Evolutionary conservation across 495 filamentous ascomycete genomes (phyloP), one percentile per base, ranked within the genome.

Genomic region (Massariosphaeria phaeospora): DNA sequence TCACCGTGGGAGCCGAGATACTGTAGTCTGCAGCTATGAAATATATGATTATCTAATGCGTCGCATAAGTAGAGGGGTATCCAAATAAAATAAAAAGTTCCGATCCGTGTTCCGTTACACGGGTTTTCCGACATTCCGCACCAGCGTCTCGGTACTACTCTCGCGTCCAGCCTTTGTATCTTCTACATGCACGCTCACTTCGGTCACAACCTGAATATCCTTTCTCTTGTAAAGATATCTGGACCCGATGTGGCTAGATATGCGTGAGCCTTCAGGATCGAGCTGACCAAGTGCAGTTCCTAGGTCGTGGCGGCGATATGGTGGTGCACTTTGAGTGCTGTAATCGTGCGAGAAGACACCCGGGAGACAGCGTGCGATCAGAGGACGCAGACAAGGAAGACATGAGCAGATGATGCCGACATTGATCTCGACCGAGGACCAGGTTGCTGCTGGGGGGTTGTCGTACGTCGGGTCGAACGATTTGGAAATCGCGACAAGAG

Each of bases 361-460:
- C 0, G 66, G 67, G 38, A 67, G 64, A 43, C 45, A 49, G 25
- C 47, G 55, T 1, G 62, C 26, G 8, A 67, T 44, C 10, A 67
- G 58, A 2, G 55, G 58, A 15, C 63, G 62, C 5, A 70, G 50
- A 26, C 64, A 59, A 17, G 67, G 64, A 9, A 70, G 47, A 40
- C 66, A 68, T 2, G 67, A 64, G 52, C 67, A 70, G 0, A 67
- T 57, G 41, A 70, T 68, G 33, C 55, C 67, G 5, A 64, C 61
- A 35, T 68, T 66, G 42, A 33, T 46, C 39, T 70, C 67, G 20
- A 68, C 55, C 17, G 51, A 50, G 15, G 25, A 44, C 66, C 66
- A 70, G 23, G 61, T 62, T 15, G 67, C 66, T 17, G 59, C 62
- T 1, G 61, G 45, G 0, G 59, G 49, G 44, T 70, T 68, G 43